Evolutionary conservation across 495 filamentous ascomycete species (phyloP), one percentile per base, ranked within the genome.

Genomic region (Copromyces sp.): DNA sequence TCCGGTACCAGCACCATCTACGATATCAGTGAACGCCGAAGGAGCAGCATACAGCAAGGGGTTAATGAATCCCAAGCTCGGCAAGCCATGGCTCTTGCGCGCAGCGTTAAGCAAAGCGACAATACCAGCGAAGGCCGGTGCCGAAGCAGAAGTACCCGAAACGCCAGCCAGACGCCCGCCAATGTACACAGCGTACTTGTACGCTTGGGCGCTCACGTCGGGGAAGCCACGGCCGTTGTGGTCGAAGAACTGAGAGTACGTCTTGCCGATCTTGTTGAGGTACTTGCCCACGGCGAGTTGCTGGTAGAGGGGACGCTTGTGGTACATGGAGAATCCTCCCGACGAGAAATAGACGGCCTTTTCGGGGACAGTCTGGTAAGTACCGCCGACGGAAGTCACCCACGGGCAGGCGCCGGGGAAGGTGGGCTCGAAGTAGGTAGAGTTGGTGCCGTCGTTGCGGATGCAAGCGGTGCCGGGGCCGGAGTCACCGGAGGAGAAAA

Each of bases 381-480:
- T 93, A 4, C 88, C 91, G 7, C 92, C 92, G 32, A 95, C 90
- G 0, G 90, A 83, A 4, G 92, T 94, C 3, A 93, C 89, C 79
- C 87, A 94, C 1, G 92, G 92, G 77, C 92, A 94, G 32, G 86
- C 82, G 3, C 75, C 80, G 0, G 80, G 80, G 73, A 79, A 81
- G 8, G 74, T 79, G 11, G 92, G 88, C 2, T 90, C 85, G 81
- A 95, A 94, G 68, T 86, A 86, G 0, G 90, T 89, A 9, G 82
- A 82, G 78, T 92, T 92, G 69, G 84, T 87, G 74, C 89, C 90
- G 29, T 61, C 53, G 75, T 93, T 90, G 78, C 93, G 93, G 69
- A 84, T 70, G 78, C 92, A 94, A 9, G 84, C 83, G 29, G 86
- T 78, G 32, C 92, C 92, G n/a, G 92, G 89, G 29, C 92, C 83